Percentiles rank a stretch among this genome's conserved stretches.
phyloP scores from a whole-genome alignment of 2,329 filamentous ascomycete genomes.

The Taxawa tesnikishii region DNA sequence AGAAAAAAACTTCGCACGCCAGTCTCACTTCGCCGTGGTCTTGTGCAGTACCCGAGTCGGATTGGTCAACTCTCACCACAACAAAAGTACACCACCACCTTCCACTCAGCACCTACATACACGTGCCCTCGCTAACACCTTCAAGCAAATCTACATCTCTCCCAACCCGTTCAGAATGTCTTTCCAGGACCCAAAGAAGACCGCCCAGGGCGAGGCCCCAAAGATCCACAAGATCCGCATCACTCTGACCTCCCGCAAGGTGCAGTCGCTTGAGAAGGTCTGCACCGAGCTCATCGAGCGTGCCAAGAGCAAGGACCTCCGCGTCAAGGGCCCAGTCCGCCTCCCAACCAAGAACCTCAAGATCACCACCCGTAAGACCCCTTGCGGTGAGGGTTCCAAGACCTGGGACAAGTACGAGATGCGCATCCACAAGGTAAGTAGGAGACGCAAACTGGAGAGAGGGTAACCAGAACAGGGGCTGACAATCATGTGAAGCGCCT shows the following conservation, averaged over 20 bases:
- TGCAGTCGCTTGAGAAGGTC: constrained; percentile 92
- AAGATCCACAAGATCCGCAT: constrained; percentile 98
- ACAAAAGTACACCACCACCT: too few relatives aligned
- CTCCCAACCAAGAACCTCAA: constrained; percentile 95
- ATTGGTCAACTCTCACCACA: too few relatives aligned
- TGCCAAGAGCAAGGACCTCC: constrained; percentile 95
- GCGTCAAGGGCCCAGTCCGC: constrained; percentile 95
- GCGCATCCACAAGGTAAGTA: constrained; percentile 98
- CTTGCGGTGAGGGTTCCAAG: constrained; percentile 99
- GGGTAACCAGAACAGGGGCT: constrained; percentile 3
- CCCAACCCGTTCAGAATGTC: too few relatives aligned
- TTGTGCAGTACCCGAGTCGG: too few relatives aligned
- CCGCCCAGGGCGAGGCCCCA: constrained; percentile 69
- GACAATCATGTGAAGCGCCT: background rate
- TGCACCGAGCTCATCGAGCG: constrained; percentile 97
- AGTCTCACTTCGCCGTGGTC: too few relatives aligned
- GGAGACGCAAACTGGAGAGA: too few relatives aligned
- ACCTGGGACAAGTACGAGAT: constrained; percentile 99
- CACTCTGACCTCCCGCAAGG: constrained; percentile 92
- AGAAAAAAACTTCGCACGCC: too few relatives aligned
- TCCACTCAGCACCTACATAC: constrained; percentile 2
- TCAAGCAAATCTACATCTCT: constrained; percentile 12
- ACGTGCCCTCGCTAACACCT: constrained; percentile 13
- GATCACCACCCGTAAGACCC: constrained; percentile 97
- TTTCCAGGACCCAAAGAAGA: constrained; percentile 92